Base-by-base conservation (phyloP, 345 rosid species). In the Brassica rapa region DNA sequence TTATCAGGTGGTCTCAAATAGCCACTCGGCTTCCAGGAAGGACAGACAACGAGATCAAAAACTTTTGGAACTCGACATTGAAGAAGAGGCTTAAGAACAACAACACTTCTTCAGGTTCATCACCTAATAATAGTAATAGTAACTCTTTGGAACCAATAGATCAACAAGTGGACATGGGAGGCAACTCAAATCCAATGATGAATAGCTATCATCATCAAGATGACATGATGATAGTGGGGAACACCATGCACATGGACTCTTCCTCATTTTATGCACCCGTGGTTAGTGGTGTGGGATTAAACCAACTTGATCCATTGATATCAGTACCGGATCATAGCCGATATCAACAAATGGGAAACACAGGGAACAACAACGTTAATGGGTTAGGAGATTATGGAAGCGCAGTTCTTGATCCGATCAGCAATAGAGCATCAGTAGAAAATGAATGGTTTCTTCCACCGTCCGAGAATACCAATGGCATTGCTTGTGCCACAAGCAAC, bases 371-470 rank as follows among this genome's bases (percentile, higher is more conserved):
- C 46, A 39, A 82, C 53, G 51, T 79, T 60, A 71, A 72, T 81
- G 86, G 82, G 1, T 60, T 75, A 19, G 86, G 83, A 59, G 90
- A 86, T 60, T 63, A 63, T 32, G 68, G 49, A 64, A 33, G 43
- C 23, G 68, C 85, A 78, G 11, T 62, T 39, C 76, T 84, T 55
- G 91, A 82, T 79, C 81, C 81, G 11, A 37, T 71, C 4, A 81
- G 85, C 66, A 71, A 70, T 39, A 68, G 75, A 56, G 71, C 68
- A 51, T 87, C 85, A 32, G 64, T 77, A 56, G 88, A 81, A 82
- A 83, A 82, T 10, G 95, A 87, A 25, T 68, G 89, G 65, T 83
- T 77, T 70, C 82, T 88, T 82, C 92, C 93, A 51, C 87, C 85
- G 30, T 71, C 87, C 0, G 92, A 87, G 77, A 81, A 43, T 73